Evolutionary conservation across 2,329 filamentous ascomycete genomes (phyloP).

Genomic region (Diaporthe sp.): DNA sequence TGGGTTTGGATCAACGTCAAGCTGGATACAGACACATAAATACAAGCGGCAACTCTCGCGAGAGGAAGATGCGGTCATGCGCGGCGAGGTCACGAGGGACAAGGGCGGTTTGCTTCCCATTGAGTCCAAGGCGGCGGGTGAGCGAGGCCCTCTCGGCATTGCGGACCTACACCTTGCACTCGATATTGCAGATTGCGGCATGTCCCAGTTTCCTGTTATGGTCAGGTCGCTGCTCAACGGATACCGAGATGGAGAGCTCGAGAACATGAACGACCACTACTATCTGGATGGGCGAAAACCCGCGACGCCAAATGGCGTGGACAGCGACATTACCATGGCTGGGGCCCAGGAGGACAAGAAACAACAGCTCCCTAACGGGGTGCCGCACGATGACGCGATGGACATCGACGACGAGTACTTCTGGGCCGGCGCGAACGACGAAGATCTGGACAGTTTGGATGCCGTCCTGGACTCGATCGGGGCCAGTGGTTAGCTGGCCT

Average conservation of each 20-base stretch:
- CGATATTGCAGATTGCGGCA: constrained; percentile 79
- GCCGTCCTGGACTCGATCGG: constrained; percentile 67
- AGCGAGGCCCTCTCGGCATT: constrained; percentile 79
- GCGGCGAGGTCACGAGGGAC: constrained; percentile 81
- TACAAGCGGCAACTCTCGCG: constrained; percentile 80
- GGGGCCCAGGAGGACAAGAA: constrained; percentile 51
- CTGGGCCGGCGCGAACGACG: constrained; percentile 71
- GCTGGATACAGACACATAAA: constrained; percentile 82
- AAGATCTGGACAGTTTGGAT: constrained; percentile 67
- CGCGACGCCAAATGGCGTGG: constrained; percentile 44
- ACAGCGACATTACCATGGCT: constrained; percentile 49
- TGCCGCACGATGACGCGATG: constrained; percentile 65
- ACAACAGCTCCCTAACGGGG: constrained; percentile 60
- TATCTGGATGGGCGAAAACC: constrained; percentile 58
- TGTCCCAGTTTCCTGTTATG: constrained; percentile 83
- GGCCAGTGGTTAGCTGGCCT: constrained; percentile 12
- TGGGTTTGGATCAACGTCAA: constrained; percentile 74
- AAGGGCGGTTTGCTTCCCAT: constrained; percentile 83
- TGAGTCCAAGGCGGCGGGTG: constrained; percentile 81
- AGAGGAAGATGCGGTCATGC: constrained; percentile 80
- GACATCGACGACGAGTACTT: constrained; percentile 69
- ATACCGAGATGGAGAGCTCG: constrained; percentile 82
- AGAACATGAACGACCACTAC: constrained; percentile 73
- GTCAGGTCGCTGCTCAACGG: constrained; percentile 77
- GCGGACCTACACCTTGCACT: constrained; percentile 83